Evolutionary conservation across 2,329 filamentous ascomycete species (phyloP), one percentile per base, ranked within the genome.

Genomic region (Fusarium sp.): DNA sequence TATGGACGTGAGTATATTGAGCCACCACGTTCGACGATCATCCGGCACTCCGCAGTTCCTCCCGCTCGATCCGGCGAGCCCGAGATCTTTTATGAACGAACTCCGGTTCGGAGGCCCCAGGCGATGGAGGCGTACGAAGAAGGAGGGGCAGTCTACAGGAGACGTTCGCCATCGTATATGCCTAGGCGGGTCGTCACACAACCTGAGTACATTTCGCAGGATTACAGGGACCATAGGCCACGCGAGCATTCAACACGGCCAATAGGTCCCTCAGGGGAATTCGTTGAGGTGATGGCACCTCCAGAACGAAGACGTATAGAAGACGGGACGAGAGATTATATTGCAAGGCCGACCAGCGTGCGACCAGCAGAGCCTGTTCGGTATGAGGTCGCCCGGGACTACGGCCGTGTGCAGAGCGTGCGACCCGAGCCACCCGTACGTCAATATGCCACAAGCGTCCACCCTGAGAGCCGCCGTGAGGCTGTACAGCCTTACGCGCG

Each of bases 1-100:
- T 94, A 91, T 81, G 95, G 95, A 45, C 93, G 94, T 80, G 91
- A 94, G 79, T 98, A 95, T 83, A 81, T 88, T 68, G 89, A 91
- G 75, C 88, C 89, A 32, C 77, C 83, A 15, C 85, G 85, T 54
- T 75, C 81, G 30, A 75, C 85, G 24, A 78, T 86, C 26, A 83
- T 77, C 50, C 76, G 88, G 52, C 88, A 88, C 56, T 90, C 89
- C 13, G 84, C 88, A 22, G 88, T 87, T 9, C 86, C 88, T 45
- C 84, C 87, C 22, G 69, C 78, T 32, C 79, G 80, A 41, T 79
- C 80, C 28, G 81, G 85, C 22, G 89, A 91, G 36, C 83, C 86
- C 30, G 88, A 91, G 63, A 79, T 90, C 59, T 82, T 92, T 48
- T 94, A 95, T 75, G 93, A 96, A 78, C 88, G 92, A 74, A 82